These are phyloP conservation scores for Coemansia sp. DNA, from an alignment of 192 early-diverging fungal genomes.

Conservation along the genomic window DNA sequence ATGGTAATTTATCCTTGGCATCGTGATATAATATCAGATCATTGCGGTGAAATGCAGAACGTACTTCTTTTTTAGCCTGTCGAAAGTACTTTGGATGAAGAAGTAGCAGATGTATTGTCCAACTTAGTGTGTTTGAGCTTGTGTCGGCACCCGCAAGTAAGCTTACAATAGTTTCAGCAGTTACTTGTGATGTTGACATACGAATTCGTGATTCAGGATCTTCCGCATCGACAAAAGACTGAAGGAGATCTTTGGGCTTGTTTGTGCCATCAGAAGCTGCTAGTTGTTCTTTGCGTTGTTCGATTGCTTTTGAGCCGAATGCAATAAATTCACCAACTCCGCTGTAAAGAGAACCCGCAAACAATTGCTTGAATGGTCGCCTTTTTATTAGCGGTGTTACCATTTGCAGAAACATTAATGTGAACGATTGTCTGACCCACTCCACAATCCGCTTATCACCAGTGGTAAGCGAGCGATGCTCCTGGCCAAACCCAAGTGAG, in stretches of 20 bases:
- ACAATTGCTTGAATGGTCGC: conserved; percentile 9
- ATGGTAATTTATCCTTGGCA: conserved; percentile 25
- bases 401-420: conserved; percentile 25
- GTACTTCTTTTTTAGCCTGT: conserved; percentile 18
- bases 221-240: conserved; percentile 45
- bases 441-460: conserved; percentile 26
- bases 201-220: conserved; percentile 28
- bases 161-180: conserved; percentile 34
- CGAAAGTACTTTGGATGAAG: conserved; percentile 27
- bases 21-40: conserved; percentile 26
- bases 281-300: conserved; percentile 17
- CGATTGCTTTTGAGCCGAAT: conserved; percentile 23
- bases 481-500: conserved; percentile 37
- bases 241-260: conserved; percentile 35
- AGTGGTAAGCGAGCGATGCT: conserved; percentile 34
- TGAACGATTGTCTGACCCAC: conserved; percentile 36
- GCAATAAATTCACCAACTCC: conserved; percentile 23
- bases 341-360: conserved; percentile 11
- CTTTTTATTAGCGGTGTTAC: conserved; percentile 25
- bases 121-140: conserved; percentile 35
- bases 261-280: neutral
- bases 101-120: conserved; percentile 36
- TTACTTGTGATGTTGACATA: conserved; percentile 34
- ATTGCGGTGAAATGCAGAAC: conserved; percentile 8
- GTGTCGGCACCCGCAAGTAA: conserved; percentile 47